Evolutionary conservation across 2,329 filamentous ascomycete genomes (phyloP).

Genomic region (Scedosporium aurantiacum): DNA sequence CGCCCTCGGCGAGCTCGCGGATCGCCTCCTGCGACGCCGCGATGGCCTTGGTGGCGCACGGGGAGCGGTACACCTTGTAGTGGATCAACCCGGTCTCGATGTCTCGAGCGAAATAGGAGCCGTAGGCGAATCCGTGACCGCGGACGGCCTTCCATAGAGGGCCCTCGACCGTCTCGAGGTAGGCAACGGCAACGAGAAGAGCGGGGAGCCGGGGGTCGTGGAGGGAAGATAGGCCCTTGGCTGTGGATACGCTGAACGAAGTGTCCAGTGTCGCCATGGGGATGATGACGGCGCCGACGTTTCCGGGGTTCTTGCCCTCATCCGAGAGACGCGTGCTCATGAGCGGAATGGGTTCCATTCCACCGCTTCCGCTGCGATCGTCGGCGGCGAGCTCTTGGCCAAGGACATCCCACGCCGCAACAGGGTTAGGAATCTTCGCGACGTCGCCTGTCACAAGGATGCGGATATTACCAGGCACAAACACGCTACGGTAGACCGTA

Average conservation of each 20-base stretch:
- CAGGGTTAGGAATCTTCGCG: conserved; percentile 59
- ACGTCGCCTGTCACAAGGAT: conserved; percentile 76
- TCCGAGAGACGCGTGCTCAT: conserved; percentile 61
- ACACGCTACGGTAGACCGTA: conserved; percentile 61
- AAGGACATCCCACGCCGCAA: conserved; percentile 67
- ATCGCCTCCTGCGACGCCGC: conserved; percentile 65
- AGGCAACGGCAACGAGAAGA: conserved; percentile 77
- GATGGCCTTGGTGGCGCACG: conserved; percentile 81
- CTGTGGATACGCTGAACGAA: conserved; percentile 71
- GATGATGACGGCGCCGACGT: conserved; percentile 63
- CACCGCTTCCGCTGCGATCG: conserved; percentile 28
- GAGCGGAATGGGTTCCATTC: conserved; percentile 58
- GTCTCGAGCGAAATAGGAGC: conserved; percentile 66
- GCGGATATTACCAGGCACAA: conserved; percentile 76
- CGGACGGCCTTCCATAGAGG: conserved; percentile 90
- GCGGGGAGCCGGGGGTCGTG: conserved; percentile 69
- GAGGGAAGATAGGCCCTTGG: conserved; percentile 64
- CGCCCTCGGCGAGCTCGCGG: conserved; percentile 60
- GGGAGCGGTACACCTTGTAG: conserved; percentile 82
- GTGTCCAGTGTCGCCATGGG: conserved; percentile 90
- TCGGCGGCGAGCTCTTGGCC: conserved; percentile 35
- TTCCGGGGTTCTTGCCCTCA: conserved; percentile 64
- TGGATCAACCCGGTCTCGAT: conserved; percentile 70
- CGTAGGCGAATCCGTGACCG: conserved; percentile 88
- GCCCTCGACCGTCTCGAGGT: conserved; percentile 87